Conservation (phyloP, 352 stramenopile species). For the Phytophthora pisi region DNA sequence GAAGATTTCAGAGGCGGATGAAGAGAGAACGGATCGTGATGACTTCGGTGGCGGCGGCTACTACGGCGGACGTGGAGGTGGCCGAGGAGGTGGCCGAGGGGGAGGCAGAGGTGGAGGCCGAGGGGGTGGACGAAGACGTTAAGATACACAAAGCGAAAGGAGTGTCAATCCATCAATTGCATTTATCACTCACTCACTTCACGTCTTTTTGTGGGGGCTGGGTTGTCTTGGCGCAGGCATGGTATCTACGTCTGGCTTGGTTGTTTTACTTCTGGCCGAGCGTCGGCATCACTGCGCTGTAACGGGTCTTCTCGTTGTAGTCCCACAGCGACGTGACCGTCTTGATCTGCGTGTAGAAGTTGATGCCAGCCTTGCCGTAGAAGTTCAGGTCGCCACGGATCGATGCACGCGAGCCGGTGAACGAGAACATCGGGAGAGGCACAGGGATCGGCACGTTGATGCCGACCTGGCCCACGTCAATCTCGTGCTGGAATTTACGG, state of each 20-base stretch:
- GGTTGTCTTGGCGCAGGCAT: neutral
- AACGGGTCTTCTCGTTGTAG: slow-evolving; percentile 89
- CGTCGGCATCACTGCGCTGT: slow-evolving; percentile 93
- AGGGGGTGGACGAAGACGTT: slow-evolving; percentile 41
- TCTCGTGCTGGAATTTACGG: slow-evolving; percentile 97
- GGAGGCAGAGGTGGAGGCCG: slow-evolving; percentile 39
- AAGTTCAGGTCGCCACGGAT: slow-evolving; percentile 98
- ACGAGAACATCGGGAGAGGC: slow-evolving; percentile 97
- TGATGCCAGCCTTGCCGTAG: slow-evolving; percentile 95
- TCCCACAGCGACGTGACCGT: slow-evolving; percentile 98
- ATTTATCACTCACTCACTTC: slow-evolving; percentile 20
- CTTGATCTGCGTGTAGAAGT: slow-evolving; percentile 99
- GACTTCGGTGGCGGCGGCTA: slow-evolving; percentile 18
- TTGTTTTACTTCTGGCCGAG: slow-evolving; percentile 64
- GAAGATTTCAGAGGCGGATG: slow-evolving; percentile 62
- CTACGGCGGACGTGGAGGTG: slow-evolving; percentile 25
- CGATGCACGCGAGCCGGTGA: slow-evolving; percentile 95
- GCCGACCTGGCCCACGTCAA: slow-evolving; percentile 96
- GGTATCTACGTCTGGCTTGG: neutral
- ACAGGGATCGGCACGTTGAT: slow-evolving; percentile 98
- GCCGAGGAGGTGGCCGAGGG: slow-evolving; percentile 29
- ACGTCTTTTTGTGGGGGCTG: slow-evolving; percentile 7
- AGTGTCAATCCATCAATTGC: slow-evolving; percentile 16
- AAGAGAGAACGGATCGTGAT: slow-evolving; percentile 67
- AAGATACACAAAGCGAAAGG: slow-evolving; percentile 11